phyloP scores from a whole-genome alignment of 306 rosid genomes.

The Acmispon strigosus region DNA sequence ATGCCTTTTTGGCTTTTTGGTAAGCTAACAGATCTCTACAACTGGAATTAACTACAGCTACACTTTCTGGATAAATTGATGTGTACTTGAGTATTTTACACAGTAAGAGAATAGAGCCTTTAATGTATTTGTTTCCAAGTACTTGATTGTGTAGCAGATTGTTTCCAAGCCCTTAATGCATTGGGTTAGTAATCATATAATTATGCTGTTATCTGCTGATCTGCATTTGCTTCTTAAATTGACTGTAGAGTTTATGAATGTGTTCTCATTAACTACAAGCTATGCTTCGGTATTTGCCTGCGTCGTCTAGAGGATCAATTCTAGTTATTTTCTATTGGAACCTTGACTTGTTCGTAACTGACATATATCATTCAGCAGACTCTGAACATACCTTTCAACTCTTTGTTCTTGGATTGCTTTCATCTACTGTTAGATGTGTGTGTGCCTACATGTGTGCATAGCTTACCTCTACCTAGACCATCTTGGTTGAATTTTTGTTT shows the following conservation, averaged over 20 bases:
- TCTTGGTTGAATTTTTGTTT: constrained; percentile 10
- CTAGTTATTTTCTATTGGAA: background rate
- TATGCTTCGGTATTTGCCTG: background rate
- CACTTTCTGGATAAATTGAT: background rate
- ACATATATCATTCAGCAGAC: background rate
- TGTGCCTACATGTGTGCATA: background rate
- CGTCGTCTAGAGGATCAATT: background rate
- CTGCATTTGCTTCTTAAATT: constrained; percentile 1
- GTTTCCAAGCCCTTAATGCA: background rate
- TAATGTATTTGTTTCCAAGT: background rate
- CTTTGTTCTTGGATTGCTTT: background rate
- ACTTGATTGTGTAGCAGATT: background rate
- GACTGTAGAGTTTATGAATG: background rate
- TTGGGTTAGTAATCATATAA: background rate
- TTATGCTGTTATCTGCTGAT: background rate
- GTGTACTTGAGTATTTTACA: background rate
- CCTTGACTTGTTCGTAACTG: background rate
- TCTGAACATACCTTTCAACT: background rate
- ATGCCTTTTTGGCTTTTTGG: background rate
- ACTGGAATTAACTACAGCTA: background rate
- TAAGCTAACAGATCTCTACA: background rate
- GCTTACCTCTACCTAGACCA: background rate
- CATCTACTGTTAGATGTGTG: background rate
- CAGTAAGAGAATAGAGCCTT: constrained; percentile 9
- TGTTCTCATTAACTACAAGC: background rate